phyloP scores from a whole-genome alignment of 2,329 filamentous ascomycete species.

The Microdochium bolleyi region DNA sequence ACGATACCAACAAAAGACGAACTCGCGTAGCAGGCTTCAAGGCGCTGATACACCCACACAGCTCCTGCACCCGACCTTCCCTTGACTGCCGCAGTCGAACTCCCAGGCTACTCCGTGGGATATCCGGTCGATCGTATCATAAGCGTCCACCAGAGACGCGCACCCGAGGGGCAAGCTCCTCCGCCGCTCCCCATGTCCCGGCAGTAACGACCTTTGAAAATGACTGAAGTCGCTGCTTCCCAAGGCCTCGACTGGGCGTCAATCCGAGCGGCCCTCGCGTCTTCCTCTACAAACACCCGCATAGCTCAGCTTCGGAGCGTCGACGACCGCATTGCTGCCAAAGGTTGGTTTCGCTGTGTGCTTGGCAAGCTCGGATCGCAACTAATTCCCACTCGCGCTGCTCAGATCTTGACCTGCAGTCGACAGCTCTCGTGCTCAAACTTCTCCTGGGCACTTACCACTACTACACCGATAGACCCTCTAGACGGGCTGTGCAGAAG shows the following conservation, averaged over 20 bases:
- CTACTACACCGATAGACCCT: constrained; percentile 78
- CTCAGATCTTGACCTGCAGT: constrained; percentile 37
- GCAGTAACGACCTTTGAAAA: constrained; percentile 23
- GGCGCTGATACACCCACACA: background rate
- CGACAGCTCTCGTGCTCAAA: constrained; percentile 51
- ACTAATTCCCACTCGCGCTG: constrained; percentile 1
- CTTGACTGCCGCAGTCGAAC: background rate
- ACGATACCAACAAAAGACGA: background rate
- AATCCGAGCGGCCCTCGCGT: constrained; percentile 43
- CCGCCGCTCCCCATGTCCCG: background rate
- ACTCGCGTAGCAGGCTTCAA: background rate
- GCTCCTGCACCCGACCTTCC: background rate
- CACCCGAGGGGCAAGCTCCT: background rate
- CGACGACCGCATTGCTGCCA: constrained; percentile 46
- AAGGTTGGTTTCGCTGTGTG: constrained; percentile 32
- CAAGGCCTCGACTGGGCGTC: constrained; percentile 40
- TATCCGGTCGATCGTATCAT: no score
- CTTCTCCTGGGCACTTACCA: constrained; percentile 82
- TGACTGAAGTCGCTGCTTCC: constrained; percentile 38
- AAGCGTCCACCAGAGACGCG: no score
- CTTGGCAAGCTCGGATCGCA: background rate
- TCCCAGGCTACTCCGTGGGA: no score
- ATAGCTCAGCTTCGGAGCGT: constrained; percentile 46
- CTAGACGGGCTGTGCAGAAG: constrained; percentile 72
- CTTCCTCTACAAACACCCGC: constrained; percentile 53